phyloP scores from a whole-genome alignment of 1,284 basidiomycete species.

The Microbotryum scabiosae region DNA sequence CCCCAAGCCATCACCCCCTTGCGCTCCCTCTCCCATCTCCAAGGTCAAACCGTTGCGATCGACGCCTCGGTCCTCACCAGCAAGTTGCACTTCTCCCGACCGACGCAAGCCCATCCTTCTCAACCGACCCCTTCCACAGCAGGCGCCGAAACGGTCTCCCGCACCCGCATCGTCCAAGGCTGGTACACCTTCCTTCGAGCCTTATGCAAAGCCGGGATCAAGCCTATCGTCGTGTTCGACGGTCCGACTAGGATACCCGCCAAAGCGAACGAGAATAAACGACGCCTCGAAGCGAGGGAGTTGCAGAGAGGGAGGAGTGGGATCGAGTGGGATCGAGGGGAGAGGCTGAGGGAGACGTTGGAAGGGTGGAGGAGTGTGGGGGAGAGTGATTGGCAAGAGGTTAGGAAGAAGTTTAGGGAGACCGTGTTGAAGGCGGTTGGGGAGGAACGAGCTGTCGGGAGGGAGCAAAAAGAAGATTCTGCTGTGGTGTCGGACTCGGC shows the following conservation, averaged over 20 bases:
- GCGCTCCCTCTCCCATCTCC: constrained; percentile 6
- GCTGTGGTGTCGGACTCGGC: no score
- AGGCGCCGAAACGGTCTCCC: background rate
- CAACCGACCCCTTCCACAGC: background rate
- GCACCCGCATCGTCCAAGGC: constrained; percentile 1
- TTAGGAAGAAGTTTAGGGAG: background rate
- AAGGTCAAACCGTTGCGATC: constrained; percentile 15
- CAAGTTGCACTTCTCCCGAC: constrained; percentile 15
- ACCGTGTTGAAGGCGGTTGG: background rate
- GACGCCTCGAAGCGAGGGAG: constrained; percentile 3
- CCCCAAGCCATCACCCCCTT: constrained; percentile 4
- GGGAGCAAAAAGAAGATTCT: background rate
- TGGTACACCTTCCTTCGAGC: constrained; percentile 24
- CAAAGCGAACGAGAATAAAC: constrained; percentile 13
- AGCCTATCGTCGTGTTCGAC: constrained; percentile 26
- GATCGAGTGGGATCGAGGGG: constrained; percentile 8
- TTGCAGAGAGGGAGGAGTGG: constrained; percentile 4
- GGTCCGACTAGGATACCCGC: constrained; percentile 14
- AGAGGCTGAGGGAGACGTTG: constrained; percentile 5
- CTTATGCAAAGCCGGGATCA: constrained; percentile 8
- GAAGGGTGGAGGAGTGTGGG: background rate
- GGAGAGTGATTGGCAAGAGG: background rate
- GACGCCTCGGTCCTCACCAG: constrained; percentile 26
- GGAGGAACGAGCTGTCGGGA: background rate
- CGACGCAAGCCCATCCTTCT: background rate